These are phyloP conservation scores for Aristolochia fimbriata DNA, from an alignment of 164 flowering plant genomes.

Conservation along the genomic window DNA sequence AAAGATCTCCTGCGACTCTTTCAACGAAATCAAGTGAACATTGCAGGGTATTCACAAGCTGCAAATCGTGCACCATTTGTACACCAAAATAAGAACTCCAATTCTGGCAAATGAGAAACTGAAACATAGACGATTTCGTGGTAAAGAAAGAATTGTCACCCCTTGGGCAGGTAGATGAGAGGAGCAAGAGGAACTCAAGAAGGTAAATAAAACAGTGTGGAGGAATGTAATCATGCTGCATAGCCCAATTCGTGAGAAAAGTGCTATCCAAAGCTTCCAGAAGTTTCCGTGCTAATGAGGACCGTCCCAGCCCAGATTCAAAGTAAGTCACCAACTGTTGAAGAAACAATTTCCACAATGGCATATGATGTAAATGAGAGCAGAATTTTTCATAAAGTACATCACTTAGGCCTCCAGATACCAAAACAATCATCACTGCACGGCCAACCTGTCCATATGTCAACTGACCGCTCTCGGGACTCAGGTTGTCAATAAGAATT, in stretches of 20 bases:
- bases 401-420: conserved; percentile 18
- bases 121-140: conserved; percentile 38
- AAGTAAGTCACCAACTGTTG: conserved; percentile 8
- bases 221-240: conserved; percentile 31
- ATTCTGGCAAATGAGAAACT: conserved; percentile 25
- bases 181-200: conserved; percentile 41
- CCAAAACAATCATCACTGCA: conserved; percentile 30
- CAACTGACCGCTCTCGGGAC: conserved; percentile 9
- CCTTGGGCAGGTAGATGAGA: conserved; percentile 20
- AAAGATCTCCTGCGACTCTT: conserved; percentile 7
- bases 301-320: conserved; percentile 7
- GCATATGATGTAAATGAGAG: conserved; percentile 9
- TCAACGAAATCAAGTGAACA: conserved; percentile 11
- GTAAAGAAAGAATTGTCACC: conserved; percentile 18
- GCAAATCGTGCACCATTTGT: neutral
- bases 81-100: conserved; percentile 3
- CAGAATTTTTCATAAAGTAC: conserved; percentile 22
- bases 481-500: conserved; percentile 13
- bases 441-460: conserved; percentile 51
- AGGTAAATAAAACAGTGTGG: conserved; percentile 53
- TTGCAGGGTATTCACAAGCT: neutral
- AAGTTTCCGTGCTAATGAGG: conserved; percentile 11
- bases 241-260: conserved; percentile 27
- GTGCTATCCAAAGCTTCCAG: conserved; percentile 29
- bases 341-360: conserved; percentile 33